These are phyloP conservation scores for Penicillium cataractarum DNA, from an alignment of 495 filamentous ascomycete species.

Conservation along the genomic window DNA sequence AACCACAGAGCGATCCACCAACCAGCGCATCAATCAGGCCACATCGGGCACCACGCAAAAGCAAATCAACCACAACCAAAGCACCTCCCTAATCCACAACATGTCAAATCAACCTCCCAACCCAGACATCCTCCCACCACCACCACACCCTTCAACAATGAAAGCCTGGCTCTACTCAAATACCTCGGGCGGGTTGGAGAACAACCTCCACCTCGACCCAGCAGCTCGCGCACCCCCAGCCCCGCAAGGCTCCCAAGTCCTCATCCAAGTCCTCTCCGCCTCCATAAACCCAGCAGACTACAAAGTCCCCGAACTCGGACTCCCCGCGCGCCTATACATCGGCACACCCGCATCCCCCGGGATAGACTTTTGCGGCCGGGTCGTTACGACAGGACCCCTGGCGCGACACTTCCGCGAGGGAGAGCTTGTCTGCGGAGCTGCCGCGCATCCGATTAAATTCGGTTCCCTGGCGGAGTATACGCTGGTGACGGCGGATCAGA, in stretches of 20 bases:
- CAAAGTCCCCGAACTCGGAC: conserved; percentile 62
- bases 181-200: conserved; percentile 54
- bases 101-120: not conserved
- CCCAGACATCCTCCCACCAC: not conserved
- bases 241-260: conserved; percentile 46
- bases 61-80: not conserved
- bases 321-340: conserved; percentile 44
- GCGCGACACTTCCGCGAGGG: conserved; percentile 47
- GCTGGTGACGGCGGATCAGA: conserved; percentile 21
- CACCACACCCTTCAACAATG: conserved; percentile 49
- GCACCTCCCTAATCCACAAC: not conserved
- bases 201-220: conserved; percentile 56
- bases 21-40: conserved; percentile 2
- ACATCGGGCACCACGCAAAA: not conserved
- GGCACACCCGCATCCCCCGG: conserved; percentile 58
- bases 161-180: conserved; percentile 63
- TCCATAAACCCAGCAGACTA: conserved; percentile 73
- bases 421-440: conserved; percentile 60
- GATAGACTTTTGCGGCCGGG: conserved; percentile 65
- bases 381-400: conserved; percentile 47
- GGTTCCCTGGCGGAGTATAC: conserved; percentile 63
- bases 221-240: conserved; percentile 45
- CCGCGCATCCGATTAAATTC: conserved; percentile 40
- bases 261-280: conserved; percentile 59
- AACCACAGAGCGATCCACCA: not conserved